Conservation (phyloP, 2,329 filamentous ascomycete genomes). For the Onygena corvina region DNA sequence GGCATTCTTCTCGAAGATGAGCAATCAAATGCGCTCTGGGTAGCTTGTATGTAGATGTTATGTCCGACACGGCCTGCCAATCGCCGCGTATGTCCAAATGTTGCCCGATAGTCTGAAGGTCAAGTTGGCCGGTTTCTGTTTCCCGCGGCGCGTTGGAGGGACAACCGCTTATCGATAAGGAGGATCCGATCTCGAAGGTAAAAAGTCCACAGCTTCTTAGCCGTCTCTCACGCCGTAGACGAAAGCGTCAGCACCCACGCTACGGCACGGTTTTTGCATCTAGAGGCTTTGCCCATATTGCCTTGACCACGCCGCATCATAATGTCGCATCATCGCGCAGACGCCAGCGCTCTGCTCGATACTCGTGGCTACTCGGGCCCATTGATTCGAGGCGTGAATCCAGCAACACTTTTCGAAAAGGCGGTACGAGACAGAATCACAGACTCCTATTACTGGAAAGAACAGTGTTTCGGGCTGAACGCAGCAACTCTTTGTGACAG, state of each 20-base stretch:
- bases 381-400: slow-evolving; percentile 80
- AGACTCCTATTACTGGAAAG: slow-evolving; percentile 95
- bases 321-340: slow-evolving; percentile 56
- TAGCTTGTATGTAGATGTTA: no score
- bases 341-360: slow-evolving; percentile 67
- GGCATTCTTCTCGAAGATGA: not conserved
- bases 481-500: slow-evolving; percentile 70
- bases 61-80: no score
- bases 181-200: not conserved
- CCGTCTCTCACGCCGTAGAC: not conserved
- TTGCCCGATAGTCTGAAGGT: not conserved
- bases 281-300: no score
- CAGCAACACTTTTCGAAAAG: slow-evolving; percentile 91
- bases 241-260: not conserved
- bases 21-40: no score
- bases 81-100: not conserved
- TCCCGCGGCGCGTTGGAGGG: slow-evolving; percentile 23
- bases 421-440: slow-evolving; percentile 90
- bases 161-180: slow-evolving; percentile 30
- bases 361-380: slow-evolving; percentile 69
- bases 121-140: slow-evolving; percentile 16
- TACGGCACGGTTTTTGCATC: no score
- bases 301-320: not conserved
- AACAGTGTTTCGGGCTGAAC: slow-evolving; percentile 95
- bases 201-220: not conserved